These are phyloP conservation scores for Polytrichum formosum DNA, from an alignment of 225 moss, liverwort and hornwort genomes.

Conservation along the genomic window DNA sequence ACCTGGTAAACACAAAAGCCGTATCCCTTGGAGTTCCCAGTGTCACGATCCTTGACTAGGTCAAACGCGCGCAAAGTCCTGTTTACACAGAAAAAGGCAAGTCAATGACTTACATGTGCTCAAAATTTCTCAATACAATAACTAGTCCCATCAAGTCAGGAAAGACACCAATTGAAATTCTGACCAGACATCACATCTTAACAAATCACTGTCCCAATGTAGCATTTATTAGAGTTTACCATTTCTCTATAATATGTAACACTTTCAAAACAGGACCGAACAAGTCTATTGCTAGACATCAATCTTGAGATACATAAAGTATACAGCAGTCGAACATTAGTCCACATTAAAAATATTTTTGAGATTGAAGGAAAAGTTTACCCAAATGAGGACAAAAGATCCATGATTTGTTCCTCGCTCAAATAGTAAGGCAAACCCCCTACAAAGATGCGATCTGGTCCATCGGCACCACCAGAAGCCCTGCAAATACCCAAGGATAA, in stretches of 20 bases:
- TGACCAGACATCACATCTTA: too few relatives aligned
- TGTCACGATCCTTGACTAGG: slow-evolving; percentile 95
- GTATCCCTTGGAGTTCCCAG: slow-evolving; percentile 96
- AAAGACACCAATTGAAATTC: too few relatives aligned
- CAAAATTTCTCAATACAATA: too few relatives aligned
- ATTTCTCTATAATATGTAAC: too few relatives aligned
- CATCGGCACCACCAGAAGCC: slow-evolving; percentile 83
- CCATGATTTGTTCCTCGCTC: slow-evolving; percentile 95
- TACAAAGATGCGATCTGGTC: slow-evolving; percentile 93
- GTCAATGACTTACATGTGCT: not conserved
- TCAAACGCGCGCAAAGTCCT: slow-evolving; percentile 96
- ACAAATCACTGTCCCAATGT: too few relatives aligned
- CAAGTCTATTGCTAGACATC: too few relatives aligned
- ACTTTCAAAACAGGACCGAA: too few relatives aligned
- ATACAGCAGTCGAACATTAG: too few relatives aligned
- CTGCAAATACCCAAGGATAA: slow-evolving; percentile 23
- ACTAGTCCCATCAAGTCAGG: not conserved
- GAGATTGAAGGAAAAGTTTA: slow-evolving; percentile 22
- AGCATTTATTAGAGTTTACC: too few relatives aligned
- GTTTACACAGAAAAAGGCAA: slow-evolving; percentile 11
- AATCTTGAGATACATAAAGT: too few relatives aligned
- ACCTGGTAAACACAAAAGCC: slow-evolving; percentile 99
- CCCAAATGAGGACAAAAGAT: slow-evolving; percentile 96
- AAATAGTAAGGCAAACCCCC: slow-evolving; percentile 91
- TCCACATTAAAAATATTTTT: too few relatives aligned